Conservation (phyloP, 2,329 filamentous ascomycete genomes). For the Talaromyces marneffei region DNA sequence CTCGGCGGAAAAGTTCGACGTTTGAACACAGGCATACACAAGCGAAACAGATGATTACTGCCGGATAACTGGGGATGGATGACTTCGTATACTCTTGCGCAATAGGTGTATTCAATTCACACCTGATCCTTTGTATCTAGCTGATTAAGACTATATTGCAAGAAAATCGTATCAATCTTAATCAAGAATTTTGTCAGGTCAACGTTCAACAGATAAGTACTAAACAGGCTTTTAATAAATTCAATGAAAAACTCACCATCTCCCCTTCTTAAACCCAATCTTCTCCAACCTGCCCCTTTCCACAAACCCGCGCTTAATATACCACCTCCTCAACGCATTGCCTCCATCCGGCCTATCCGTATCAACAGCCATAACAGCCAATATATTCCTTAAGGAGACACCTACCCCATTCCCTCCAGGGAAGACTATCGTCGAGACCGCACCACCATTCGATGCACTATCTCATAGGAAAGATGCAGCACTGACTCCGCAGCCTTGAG, state of each 20-base stretch:
- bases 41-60: too few species aligned
- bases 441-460: conserved; percentile 15
- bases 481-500: conserved; percentile 26
- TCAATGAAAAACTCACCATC: conserved; percentile 25
- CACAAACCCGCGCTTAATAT: conserved; percentile 34
- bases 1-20: neutral
- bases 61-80: too few species aligned
- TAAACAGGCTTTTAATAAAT: too few species aligned
- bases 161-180: neutral
- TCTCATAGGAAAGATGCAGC: conserved; percentile 19
- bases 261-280: conserved; percentile 34
- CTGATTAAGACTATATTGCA: conserved; percentile 8
- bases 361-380: conserved; percentile 38
- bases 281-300: conserved; percentile 34
- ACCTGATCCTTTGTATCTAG: neutral
- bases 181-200: neutral
- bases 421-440: conserved; percentile 7
- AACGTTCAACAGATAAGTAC: neutral
- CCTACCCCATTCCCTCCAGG: neutral
- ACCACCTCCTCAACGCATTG: conserved; percentile 33
- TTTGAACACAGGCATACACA: neutral
- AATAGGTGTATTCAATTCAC: neutral
- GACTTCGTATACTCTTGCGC: too few species aligned
- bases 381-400: conserved; percentile 25
- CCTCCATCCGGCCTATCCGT: conserved; percentile 25